Evolutionary conservation across 768 basidiomycete genomes (phyloP).

Genomic region (Pleurotus cornucopiae): DNA sequence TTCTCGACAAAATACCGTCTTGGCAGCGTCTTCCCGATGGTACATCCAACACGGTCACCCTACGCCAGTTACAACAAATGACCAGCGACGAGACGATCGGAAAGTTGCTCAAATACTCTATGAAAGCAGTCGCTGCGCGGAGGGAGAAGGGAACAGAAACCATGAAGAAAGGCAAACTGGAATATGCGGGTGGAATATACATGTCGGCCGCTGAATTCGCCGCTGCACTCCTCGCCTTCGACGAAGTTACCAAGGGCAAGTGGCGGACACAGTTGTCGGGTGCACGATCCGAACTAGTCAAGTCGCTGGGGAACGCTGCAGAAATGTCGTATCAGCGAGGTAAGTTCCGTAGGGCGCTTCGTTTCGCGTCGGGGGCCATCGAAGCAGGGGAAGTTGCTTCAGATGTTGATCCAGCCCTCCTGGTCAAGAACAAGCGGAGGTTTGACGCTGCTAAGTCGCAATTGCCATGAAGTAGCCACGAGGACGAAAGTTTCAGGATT

Average conservation of each 20-base stretch:
- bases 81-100: constrained; percentile 18
- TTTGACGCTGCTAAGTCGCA: neutral
- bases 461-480: neutral
- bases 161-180: constrained; percentile 11
- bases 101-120: constrained; percentile 17
- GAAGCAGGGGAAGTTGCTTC: constrained; percentile 13
- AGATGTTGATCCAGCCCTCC: neutral
- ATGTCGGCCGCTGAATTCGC: constrained; percentile 26
- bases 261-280: constrained; percentile 17
- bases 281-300: constrained; percentile 22
- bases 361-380: constrained; percentile 20
- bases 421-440: constrained; percentile 2
- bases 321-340: constrained; percentile 26
- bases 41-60: constrained; percentile 13
- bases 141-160: constrained; percentile 19
- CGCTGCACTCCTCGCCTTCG: constrained; percentile 24
- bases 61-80: constrained; percentile 22
- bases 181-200: constrained; percentile 20
- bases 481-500: neutral
- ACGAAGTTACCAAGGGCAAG: constrained; percentile 21
- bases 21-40: constrained; percentile 20
- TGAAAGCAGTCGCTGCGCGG: constrained; percentile 15
- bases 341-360: constrained; percentile 18
- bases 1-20: constrained; percentile 16
- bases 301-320: constrained; percentile 28